Evolutionary conservation across 768 basidiomycete genomes (phyloP).

Genomic region (Agrocybe pediades): DNA sequence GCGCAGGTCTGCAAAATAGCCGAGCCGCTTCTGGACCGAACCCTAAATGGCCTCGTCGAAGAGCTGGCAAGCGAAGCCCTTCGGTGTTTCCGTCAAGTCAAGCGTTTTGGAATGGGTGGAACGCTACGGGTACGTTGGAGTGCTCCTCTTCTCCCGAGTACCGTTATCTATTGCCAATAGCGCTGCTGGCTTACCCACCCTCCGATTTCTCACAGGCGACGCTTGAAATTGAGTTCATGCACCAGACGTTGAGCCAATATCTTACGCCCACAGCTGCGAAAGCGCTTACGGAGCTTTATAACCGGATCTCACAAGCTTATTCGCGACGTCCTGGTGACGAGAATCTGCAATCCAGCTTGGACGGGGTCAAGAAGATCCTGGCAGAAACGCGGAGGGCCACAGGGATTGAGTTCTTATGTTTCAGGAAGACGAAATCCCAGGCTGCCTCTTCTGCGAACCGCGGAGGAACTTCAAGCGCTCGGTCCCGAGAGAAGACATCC

Average conservation of each 20-base stretch:
- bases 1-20: constrained; percentile 86
- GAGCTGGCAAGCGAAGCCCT: constrained; percentile 84
- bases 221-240: constrained; percentile 98
- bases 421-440: constrained; percentile 68
- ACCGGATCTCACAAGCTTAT: constrained; percentile 93
- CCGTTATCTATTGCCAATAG: neutral
- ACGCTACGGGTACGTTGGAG: constrained; percentile 82
- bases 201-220: constrained; percentile 70
- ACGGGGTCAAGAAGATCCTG: constrained; percentile 89
- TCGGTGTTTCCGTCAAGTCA: constrained; percentile 84
- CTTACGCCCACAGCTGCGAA: constrained; percentile 80
- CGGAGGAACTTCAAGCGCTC: constrained; percentile 16
- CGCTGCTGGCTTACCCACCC: neutral
- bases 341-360: constrained; percentile 84
- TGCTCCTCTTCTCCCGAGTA: neutral
- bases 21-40: constrained; percentile 79
- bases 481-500: constrained; percentile 28
- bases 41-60: constrained; percentile 77
- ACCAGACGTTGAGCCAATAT: constrained; percentile 91
- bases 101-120: constrained; percentile 95
- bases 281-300: constrained; percentile 90
- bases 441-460: constrained; percentile 30
- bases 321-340: constrained; percentile 81
- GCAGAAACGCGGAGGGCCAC: constrained; percentile 89
- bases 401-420: constrained; percentile 93